Evolutionary conservation across 306 rosid species (phyloP).

Genomic region (Hylodesmum podocarpum): DNA sequence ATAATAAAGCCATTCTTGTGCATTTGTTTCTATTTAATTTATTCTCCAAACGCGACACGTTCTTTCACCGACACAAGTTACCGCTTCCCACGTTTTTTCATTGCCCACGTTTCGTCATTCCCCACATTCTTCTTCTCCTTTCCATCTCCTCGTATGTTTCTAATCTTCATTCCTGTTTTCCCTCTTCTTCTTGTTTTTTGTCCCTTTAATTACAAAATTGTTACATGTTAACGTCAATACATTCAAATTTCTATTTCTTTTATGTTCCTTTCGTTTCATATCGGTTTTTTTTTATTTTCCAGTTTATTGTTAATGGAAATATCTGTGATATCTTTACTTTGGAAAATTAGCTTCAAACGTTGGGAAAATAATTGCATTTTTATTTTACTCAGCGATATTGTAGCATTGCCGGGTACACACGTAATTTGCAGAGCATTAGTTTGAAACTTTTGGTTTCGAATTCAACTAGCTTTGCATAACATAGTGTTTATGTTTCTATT

Average conservation of each 20-base stretch:
- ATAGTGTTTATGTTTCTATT: background rate
- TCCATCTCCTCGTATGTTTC: conserved; percentile 10
- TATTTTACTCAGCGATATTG: background rate
- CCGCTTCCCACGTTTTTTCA: conserved; percentile 22
- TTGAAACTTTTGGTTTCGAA: background rate
- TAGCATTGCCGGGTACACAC: background rate
- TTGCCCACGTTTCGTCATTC: conserved; percentile 28
- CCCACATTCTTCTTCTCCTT: conserved; percentile 3
- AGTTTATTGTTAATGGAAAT: background rate
- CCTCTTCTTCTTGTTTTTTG: background rate
- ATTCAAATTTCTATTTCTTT: background rate
- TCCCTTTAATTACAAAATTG: background rate
- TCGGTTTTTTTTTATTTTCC: background rate
- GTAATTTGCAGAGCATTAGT: background rate
- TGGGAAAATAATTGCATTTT: background rate
- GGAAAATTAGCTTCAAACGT: background rate
- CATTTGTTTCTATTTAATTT: background rate
- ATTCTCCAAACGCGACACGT: background rate
- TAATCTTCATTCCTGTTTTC: background rate
- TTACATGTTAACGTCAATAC: background rate
- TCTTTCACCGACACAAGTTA: background rate
- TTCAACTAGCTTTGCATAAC: background rate
- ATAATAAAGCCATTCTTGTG: too few relatives aligned
- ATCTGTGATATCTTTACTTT: background rate
- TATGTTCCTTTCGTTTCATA: background rate